These are phyloP conservation scores for Fonsecaea pedrosoi DNA, from an alignment of 2,329 filamentous ascomycete species.

Conservation along the genomic window DNA sequence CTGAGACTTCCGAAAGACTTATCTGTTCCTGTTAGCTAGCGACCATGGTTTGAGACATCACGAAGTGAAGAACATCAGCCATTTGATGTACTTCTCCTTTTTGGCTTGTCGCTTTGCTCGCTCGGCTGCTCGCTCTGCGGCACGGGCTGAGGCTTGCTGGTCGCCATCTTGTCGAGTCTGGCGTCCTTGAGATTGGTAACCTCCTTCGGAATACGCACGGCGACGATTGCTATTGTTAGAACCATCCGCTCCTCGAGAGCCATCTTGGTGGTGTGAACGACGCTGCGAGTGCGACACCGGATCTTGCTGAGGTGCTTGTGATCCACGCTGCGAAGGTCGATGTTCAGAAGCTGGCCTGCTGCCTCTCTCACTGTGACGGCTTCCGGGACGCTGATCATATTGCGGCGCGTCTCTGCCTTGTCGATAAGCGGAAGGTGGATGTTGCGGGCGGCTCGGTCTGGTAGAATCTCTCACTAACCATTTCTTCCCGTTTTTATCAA, in stretches of 20 bases:
- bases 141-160: neutral
- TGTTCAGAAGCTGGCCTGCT: neutral
- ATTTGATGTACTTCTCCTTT: neutral
- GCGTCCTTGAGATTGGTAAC: neutral
- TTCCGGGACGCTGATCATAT: neutral
- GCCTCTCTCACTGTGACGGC: neutral
- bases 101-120: constrained; percentile 1
- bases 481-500: neutral
- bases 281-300: neutral
- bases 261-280: neutral
- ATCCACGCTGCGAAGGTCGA: neutral
- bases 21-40: neutral
- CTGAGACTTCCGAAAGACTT: neutral
- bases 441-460: neutral
- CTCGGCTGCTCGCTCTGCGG: neutral
- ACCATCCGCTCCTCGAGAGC: neutral
- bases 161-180: neutral
- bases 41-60: neutral
- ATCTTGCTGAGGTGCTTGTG: neutral
- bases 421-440: neutral
- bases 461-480: neutral
- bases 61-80: constrained; percentile 1
- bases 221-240: neutral
- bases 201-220: neutral
- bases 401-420: neutral